Evolutionary conservation across 345 rosid genomes (phyloP), one percentile per base, ranked within the genome.

Genomic region (Pugionium dolabratum): DNA sequence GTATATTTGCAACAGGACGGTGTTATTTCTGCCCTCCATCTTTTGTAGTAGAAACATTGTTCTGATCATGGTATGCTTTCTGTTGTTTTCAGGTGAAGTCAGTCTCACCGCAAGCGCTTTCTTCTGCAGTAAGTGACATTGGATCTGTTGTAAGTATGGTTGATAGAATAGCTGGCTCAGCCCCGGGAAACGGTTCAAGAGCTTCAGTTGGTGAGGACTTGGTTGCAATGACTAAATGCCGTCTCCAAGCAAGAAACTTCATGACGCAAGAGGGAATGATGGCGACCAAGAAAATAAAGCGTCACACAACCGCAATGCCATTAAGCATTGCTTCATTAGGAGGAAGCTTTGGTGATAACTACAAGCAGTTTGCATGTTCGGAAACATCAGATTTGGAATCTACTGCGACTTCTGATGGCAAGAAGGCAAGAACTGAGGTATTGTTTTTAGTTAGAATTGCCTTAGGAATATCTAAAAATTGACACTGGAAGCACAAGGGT

Each of bases 161-260:
- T 48, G 96, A 94, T 69, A 84, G 96, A 76, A 90, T 90, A 73
- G 93, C 97, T 36, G 96, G 99, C 36, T 85, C 97, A 9, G 92
- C 96, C 6, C 92, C 97, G 3, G 96, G 95, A 56, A 90, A 90
- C 75, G 96, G 99, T 62, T 88, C 96, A 75, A 88, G 95, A 78
- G 92, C 99, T 71, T 90, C 97, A 32, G 95, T 84, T 72, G 97
- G 99, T 49, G 99, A 94, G 80, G 99, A 94, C 85, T 81, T 94
- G 79, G 97, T 83, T 60, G 97, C 97, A 25, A 86, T 88, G 95
- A 88, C 95, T 35, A 94, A 88, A 62, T 85, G 92, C 54, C 92
- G 92, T 61, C 83, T 88, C 70, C 95, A 85, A 71, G 88, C 92
- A 56, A 90, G 89, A 82, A 88, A 83, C 75, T 80, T 79, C 73